These are phyloP conservation scores for Neofusicoccum sp. DNA, from an alignment of 2,329 filamentous ascomycete species.

Conservation along the genomic window DNA sequence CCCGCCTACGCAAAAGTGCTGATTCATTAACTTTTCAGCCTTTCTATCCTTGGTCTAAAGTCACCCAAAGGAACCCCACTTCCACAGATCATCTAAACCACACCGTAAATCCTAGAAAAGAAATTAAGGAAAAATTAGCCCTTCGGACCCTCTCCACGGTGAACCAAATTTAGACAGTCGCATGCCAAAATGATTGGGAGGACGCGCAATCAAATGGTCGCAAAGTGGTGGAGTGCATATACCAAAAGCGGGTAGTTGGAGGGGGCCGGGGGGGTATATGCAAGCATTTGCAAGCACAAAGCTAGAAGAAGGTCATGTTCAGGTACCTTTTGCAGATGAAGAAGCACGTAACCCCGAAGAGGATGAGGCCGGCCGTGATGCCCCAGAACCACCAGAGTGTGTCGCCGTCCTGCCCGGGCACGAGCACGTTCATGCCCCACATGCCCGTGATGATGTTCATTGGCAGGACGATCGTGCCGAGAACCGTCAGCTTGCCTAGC, in stretches of 20 bases:
- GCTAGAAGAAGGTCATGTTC: conserved; percentile 16
- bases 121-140: neutral
- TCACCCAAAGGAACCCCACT: neutral
- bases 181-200: neutral
- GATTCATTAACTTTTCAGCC: neutral
- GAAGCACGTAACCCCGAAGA: conserved; percentile 79
- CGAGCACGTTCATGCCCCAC: conserved; percentile 98
- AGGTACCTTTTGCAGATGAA: conserved; percentile 81
- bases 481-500: conserved; percentile 87
- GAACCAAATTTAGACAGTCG: neutral
- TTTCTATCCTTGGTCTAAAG: neutral
- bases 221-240: neutral
- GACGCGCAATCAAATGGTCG: neutral
- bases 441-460: conserved; percentile 99
- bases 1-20: neutral
- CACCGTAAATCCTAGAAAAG: conserved; percentile 13
- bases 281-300: neutral
- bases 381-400: conserved; percentile 55
- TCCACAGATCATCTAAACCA: neutral
- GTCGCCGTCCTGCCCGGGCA: conserved; percentile 85
- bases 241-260: neutral
- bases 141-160: neutral
- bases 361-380: conserved; percentile 69
- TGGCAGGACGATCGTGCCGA: conserved; percentile 93
- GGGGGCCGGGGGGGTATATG: neutral